Evolutionary conservation across 176 grass and related monocot genomes (phyloP), one percentile per base, ranked within the genome.

Genomic region (Cocos nucifera): DNA sequence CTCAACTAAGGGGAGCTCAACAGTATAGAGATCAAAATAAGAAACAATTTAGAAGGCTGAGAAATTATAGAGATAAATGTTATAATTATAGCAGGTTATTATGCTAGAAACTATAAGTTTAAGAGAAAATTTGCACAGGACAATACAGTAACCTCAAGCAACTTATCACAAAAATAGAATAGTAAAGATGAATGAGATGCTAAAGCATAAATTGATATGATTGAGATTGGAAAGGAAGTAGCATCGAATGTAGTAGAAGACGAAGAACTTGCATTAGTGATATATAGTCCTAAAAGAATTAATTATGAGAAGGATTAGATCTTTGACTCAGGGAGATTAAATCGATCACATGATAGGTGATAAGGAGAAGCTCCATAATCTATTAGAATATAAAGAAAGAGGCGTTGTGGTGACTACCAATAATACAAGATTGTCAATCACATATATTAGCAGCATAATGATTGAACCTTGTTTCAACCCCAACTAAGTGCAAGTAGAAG

Each of bases 71-170:
- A 16, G 44, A 15, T n/a, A 4, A 9, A 7, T 76, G 63, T 17
- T 76, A 60, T 23, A 77, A 77, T 6, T 77, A n/a, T 23, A 30
- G 55, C 16, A 69, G 62, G 3, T 6, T 4, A 22, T 15, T 22
- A 23, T 0, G 56, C 56, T 1, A 23, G 9, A 58, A n/a, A 7
- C 20, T 26, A 4, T 4, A 23, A 4, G 23, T 3, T 23, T 23
- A 23, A 23, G 2, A 23, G 23, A 23, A 23, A 30, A 30, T 23
- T 23, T 23, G 23, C 23, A 23, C 6, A 9, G 3, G 19, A 4
- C 19, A 58, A 58, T 58, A 17, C 15, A 12, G 56, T 21, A 22
- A 58, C 56, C 14, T 58, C 19, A 23, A 23, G 23, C 23, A 23
- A 23, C 2, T 23, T 23, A 1, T 23, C 23, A 23, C 2, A 23